Evolutionary conservation across 2,329 filamentous ascomycete genomes (phyloP).

Genomic region (Neurospora sp.): DNA sequence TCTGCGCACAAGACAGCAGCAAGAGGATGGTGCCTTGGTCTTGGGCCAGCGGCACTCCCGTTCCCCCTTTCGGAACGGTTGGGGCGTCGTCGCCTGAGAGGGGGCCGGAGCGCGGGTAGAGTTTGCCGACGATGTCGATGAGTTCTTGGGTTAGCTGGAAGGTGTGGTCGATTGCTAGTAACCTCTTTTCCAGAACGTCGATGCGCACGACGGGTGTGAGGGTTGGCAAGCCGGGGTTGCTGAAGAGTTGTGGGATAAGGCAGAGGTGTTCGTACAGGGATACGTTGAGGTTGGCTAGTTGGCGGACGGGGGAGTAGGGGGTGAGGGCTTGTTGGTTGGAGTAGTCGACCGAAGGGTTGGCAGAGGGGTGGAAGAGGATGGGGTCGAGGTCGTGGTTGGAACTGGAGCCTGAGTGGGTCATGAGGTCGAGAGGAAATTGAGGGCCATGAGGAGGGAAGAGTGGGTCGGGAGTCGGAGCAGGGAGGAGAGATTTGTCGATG

Average conservation of each 20-base stretch:
- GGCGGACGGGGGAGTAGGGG: not conserved
- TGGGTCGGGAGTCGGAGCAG: not conserved
- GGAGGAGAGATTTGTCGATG: not conserved
- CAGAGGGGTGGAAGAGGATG: not conserved
- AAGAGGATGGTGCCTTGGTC: slow-evolving; percentile 2
- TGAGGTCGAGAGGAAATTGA: not conserved
- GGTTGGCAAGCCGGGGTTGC: not conserved
- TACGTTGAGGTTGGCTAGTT: slow-evolving; percentile 5
- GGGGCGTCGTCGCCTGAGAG: not conserved
- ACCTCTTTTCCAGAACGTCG: not conserved
- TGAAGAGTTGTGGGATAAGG: not conserved
- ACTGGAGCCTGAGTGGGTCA: not conserved
- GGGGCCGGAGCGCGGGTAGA: not conserved
- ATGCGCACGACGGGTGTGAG: not conserved
- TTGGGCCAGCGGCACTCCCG: not conserved
- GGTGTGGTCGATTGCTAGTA: slow-evolving; percentile 4
- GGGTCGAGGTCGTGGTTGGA: not conserved
- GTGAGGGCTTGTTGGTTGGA: not conserved
- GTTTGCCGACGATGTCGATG: slow-evolving; percentile 1
- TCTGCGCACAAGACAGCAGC: slow-evolving; percentile 3
- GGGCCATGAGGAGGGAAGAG: not conserved
- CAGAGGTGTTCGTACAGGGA: slow-evolving; percentile 3
- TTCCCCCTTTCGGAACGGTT: not conserved
- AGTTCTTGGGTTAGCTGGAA: slow-evolving; percentile 4
- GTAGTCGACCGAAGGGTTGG: not conserved